Base-by-base conservation (phyloP, 2,329 filamentous ascomycete species). In the Sclerotinia glacialis region DNA sequence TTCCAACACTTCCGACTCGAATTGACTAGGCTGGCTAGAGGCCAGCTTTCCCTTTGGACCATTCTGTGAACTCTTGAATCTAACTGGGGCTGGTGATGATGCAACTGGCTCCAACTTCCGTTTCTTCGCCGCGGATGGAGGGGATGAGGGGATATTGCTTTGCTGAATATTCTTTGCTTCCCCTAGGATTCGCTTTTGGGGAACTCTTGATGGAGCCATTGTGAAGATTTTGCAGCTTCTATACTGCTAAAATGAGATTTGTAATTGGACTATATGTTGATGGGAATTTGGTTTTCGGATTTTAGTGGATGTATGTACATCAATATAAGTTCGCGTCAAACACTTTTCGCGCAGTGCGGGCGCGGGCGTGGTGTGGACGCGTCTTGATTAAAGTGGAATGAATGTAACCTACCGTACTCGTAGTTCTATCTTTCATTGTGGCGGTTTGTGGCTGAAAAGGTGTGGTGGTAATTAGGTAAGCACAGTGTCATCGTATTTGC, bases 1-100 rank as follows among this genome's bases (percentile, higher is more conserved):
- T 83, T 97, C 94, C 69, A 99, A 83, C 2, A 97, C 92, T 76
- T 97, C 93, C 67, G 90, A 89, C 79, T 98, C 95, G 77, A 99
- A 99, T 65, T 90, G 86, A 77, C 93, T 97, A 21, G 86, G 86
- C 78, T 93, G 92, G 72, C 85, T 93, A 1, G 90, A 94, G 69
- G 85, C 83, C 34, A 87, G 77, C 75, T 87, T 88, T 70, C 84
- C 85, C 71, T 85, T 85, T 14, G 79, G 82, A n/a, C 80, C 82
- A 76, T 84, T 85, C 71, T 89, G 85, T 4, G 89, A 88, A 65
- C 86, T 84, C 65, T 84, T 85, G 72, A 90, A 83, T 67, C 83
- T 83, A 42, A 82, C 80, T 21, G 83, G 84, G 34, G 64, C 85
- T 2, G 83, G 84, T 5, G 84, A 85, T 34, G 84, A 80, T 37